Base-by-base conservation (phyloP, 1,284 basidiomycete genomes). In the Inonotus obliquus region DNA sequence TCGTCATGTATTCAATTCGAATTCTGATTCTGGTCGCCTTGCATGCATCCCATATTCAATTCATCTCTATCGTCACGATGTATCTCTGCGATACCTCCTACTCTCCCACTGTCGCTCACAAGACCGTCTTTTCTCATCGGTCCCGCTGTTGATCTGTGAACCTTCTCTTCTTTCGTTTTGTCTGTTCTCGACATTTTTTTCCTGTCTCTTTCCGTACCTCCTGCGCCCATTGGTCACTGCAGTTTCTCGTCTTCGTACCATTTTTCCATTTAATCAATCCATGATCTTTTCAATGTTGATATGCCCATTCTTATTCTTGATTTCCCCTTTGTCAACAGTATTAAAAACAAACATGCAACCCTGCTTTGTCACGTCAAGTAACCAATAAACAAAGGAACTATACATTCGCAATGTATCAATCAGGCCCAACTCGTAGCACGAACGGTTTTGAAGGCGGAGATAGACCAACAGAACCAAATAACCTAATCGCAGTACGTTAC, bases 21-120 rank as follows among this genome's bases (percentile, higher is more conserved):
- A 58, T 14, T 27, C 21, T 10, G 47, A 17, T 49, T 10, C 32
- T 17, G 25, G 23, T 37, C 9, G 9, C 41, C 17, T 45, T 57
- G 14, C 44, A 29, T 47, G 41, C 44, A 29, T 27, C n/a, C n/a
- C 38, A 3, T 10, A 32, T 32, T 32, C 32, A 21, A 4, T 29
- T 11, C 19, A 35, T 41, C n/a, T 41, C 25, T 45, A 49, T 27
- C 47, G n/a, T 49, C 21, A 29, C 29, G 25, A 41, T 23, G 52
- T 44, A 21, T 21, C 41, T 41, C 19, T 41, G 59, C 59, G 59
- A 54, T 44, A 60, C 58, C 58, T 53, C 44, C 41, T 38, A 19
- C 56, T 39, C 32, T 49, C 41, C 17, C 41, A n/a, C 55, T 47
- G 14, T 10, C n/a, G 6, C 35, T 54, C 4, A 23, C 4, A 17